Base-by-base conservation (phyloP, 1,284 basidiomycete species). In the Phaffia rhodozyma region DNA sequence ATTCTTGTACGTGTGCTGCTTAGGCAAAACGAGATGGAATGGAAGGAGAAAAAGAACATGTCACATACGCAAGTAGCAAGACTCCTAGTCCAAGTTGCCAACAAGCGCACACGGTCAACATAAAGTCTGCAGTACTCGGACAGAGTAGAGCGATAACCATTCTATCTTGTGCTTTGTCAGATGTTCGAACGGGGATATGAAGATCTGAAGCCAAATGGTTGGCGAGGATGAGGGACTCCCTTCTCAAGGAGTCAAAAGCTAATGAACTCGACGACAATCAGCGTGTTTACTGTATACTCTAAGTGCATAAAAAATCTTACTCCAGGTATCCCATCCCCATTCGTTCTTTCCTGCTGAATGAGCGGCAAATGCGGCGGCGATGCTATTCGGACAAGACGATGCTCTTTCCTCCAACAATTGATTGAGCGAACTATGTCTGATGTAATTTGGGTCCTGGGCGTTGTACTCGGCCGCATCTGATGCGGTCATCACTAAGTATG, bases 31-130 rank as follows among this genome's bases (percentile, higher is more conserved):
- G 27, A 55, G 16, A 11, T 32, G 13, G 16, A 16, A 16, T 43
- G 38, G 16, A 43, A 2, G 16, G 38, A 16, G 13, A 43, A 16
- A 7, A 11, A 16, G 38, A 16, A 43, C 2, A 43, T 43, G n/a
- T 34, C 38, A 30, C 54, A 32, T 55, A 55, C 54, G 54, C 54
- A 34, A 55, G n/a, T 11, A 55, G 54, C 54, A 55, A 34, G n/a
- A 55, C 54, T 5, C 54, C 54, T n/a, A 55, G 54, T 32, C 54
- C 54, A 29, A 55, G n/a, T 18, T 34, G 29, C 54, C 29, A 30
- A 34, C 54, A 55, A 25, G 54, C 54, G 38, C 29, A 55, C 13
- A 55, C 38, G 27, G 18, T 34, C 9, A 55, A 9, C 27, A 55
- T 5, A 32, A 55, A 55, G 18, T 27, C 54, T 30, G 29, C 54